phyloP scores from a whole-genome alignment of 2,329 filamentous ascomycete genomes.

The Ceratocystis destructans region DNA sequence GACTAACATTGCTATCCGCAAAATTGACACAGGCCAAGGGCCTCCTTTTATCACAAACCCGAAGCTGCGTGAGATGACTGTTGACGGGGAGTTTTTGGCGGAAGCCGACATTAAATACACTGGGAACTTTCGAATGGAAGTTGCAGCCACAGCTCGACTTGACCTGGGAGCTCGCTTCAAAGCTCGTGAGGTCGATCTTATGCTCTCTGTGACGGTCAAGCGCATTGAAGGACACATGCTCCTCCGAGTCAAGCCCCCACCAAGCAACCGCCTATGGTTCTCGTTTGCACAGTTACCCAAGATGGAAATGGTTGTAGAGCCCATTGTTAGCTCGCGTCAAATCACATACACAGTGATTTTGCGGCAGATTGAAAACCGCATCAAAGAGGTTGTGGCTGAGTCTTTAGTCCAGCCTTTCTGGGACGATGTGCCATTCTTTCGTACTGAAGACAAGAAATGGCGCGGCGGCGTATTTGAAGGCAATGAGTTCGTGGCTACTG shows the following conservation, averaged over 20 bases:
- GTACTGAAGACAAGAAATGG: slow-evolving; percentile 62
- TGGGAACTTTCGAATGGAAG: slow-evolving; percentile 77
- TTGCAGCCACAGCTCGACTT: slow-evolving; percentile 84
- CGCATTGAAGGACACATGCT: slow-evolving; percentile 74
- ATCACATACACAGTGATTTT: slow-evolving; percentile 91
- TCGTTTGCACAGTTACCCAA: slow-evolving; percentile 89
- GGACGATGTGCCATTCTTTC: slow-evolving; percentile 88
- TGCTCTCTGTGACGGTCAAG: slow-evolving; percentile 74
- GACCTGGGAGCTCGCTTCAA: slow-evolving; percentile 84
- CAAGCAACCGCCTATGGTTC: slow-evolving; percentile 93
- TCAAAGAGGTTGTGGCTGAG: slow-evolving; percentile 86
- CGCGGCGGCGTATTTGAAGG: slow-evolving; percentile 70
- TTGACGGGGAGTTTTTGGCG: slow-evolving; percentile 78
- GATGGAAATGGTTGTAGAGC: slow-evolving; percentile 87
- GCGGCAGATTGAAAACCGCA: slow-evolving; percentile 83
- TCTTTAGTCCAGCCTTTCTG: slow-evolving; percentile 86
- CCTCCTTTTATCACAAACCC: slow-evolving; percentile 84
- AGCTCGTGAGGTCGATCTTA: slow-evolving; percentile 72
- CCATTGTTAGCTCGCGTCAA: slow-evolving; percentile 85
- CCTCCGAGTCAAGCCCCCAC: slow-evolving; percentile 82
- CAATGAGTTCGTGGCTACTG: slow-evolving; percentile 33
- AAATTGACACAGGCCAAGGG: slow-evolving; percentile 73
- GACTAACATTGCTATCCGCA: slow-evolving; percentile 66
- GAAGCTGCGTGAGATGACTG: slow-evolving; percentile 72
- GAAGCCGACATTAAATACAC: slow-evolving; percentile 82